A percentile compares a stretch with the other conserved stretches of the same genome.
These are phyloP conservation scores for Brasilioporus rufonigricans DNA, from an alignment of 768 basidiomycete genomes.

Conservation along the genomic window DNA sequence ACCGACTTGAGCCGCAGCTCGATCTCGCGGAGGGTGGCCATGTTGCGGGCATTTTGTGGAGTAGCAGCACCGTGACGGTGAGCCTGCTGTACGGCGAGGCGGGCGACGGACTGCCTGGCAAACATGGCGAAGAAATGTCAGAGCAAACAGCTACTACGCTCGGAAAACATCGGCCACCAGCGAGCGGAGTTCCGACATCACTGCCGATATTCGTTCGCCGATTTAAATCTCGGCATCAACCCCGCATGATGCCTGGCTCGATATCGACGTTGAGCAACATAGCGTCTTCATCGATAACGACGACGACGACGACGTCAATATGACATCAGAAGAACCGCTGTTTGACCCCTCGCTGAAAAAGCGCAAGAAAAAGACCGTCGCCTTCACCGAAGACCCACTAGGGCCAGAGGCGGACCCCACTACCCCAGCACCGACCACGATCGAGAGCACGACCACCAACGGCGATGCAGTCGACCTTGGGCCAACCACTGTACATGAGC, in stretches of 20 bases:
- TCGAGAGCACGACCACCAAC: conserved; percentile 66
- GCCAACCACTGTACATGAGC: conserved; percentile 71
- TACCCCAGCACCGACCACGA: conserved; percentile 67
- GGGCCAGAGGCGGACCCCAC: conserved; percentile 83
- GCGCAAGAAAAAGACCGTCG: conserved; percentile 84
- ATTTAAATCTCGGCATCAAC: conserved; percentile 28
- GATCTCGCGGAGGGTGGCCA: conserved; percentile 98
- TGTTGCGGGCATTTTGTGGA: conserved; percentile 65
- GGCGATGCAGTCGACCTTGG: conserved; percentile 78
- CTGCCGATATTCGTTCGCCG: conserved; percentile 24
- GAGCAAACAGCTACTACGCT: conserved; percentile 1
- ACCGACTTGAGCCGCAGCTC: conserved; percentile 96
- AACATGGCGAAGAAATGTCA: conserved; percentile 37
- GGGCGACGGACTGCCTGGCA: conserved; percentile 46
- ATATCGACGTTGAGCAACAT: conserved; percentile 6
- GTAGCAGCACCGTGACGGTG: conserved; percentile 38
- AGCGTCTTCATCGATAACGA: conserved; percentile 17
- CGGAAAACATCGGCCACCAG: conserved; percentile 36
- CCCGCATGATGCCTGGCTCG: conserved; percentile 7
- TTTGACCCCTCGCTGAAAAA: conserved; percentile 86
- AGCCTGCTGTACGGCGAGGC: conserved; percentile 40
- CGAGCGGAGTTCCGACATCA: conserved; percentile 23
- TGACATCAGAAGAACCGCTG: conserved; percentile 70
- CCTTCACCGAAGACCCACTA: conserved; percentile 81
- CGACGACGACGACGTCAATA: conserved; percentile 25